Base-by-base conservation (phyloP, 208 protist species). In the Acanthamoeba lenticulata region DNA sequence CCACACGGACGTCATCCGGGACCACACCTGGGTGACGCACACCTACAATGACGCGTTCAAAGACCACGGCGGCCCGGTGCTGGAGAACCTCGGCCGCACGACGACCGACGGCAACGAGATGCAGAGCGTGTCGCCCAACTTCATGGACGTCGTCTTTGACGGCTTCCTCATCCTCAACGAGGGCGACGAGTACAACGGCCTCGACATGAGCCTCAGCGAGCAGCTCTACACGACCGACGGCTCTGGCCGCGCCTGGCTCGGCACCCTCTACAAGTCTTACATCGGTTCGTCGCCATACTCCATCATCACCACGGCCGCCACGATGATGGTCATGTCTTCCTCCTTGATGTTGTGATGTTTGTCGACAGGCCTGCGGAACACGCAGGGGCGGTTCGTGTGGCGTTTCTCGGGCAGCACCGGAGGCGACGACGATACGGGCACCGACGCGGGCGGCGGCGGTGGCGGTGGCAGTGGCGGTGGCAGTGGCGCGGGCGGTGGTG, bases 121-220 rank as follows among this genome's bases (percentile, higher is more conserved):
- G 11, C 79, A 95, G n/a, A 36, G 19, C 3, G 13, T 95, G 0
- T 95, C 95, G 32, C 95, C 96, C 17, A 95, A 96, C 34, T 83
- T 95, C 21, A 96, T 95, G 15, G 34, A 94, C 0, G 92, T 94
- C 1, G 55, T 90, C 0, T 65, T 96, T 9, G 55, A 45, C 6
- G 92, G 90, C 0, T 97, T 96, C 67, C 42, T 97, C 0, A 45
- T 94, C 24, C 32, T 94, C 44, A 77, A 94, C 24, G 60, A 91
- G 47, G 49, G 42, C n/a, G n/a, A n/a, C 21, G 69, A 79, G 69
- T 79, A 79, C 79, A 65, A 89, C 79, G 32, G 19, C 21, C 27
- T 62, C 17, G 47, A 36, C 24, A 89, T 89, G 79, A 89, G 79
- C 32, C 79, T 89, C 45, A 65, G 45, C 47, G 79, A 89, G 45